phyloP scores from a whole-genome alignment of 345 rosid genomes.

The Bretschneidera sinensis region DNA sequence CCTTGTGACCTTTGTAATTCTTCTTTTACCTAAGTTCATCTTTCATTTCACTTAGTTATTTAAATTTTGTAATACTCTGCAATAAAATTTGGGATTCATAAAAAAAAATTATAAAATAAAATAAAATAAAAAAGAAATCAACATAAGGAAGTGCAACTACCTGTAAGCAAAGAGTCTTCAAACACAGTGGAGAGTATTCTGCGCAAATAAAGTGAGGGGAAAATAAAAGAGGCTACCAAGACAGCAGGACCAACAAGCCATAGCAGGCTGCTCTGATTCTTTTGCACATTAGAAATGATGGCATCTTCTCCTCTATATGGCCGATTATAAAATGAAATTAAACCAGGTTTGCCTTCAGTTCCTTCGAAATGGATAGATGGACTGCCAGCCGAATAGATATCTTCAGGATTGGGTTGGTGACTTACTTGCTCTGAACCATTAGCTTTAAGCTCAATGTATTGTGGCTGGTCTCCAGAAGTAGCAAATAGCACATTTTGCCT shows the following conservation, averaged over 20 bases:
- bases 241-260: slow-evolving; percentile 90
- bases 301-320: slow-evolving; percentile 40
- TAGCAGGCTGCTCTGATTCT: slow-evolving; percentile 43
- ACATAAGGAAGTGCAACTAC: slow-evolving; percentile 23
- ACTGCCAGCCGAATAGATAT: slow-evolving; percentile 26
- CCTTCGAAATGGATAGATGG: slow-evolving; percentile 39
- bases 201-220: slow-evolving; percentile 83
- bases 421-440: slow-evolving; percentile 31
- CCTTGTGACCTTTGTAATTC: not conserved
- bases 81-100: too few species aligned
- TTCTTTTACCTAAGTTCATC: not conserved
- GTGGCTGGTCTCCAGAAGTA: slow-evolving; percentile 39
- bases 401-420: slow-evolving; percentile 30
- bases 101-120: too few species aligned
- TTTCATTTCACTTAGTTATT: slow-evolving; percentile 4
- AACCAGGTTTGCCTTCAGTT: slow-evolving; percentile 68
- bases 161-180: slow-evolving; percentile 94
- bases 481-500: slow-evolving; percentile 34
- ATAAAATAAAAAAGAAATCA: not conserved
- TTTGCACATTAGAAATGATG: slow-evolving; percentile 27
- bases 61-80: not conserved
- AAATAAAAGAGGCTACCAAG: slow-evolving; percentile 84
- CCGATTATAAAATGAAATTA: slow-evolving; percentile 66
- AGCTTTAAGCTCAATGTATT: slow-evolving; percentile 29
- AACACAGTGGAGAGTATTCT: slow-evolving; percentile 69